Conservation (phyloP, 768 basidiomycete genomes). For the Tricholoma sp. region DNA sequence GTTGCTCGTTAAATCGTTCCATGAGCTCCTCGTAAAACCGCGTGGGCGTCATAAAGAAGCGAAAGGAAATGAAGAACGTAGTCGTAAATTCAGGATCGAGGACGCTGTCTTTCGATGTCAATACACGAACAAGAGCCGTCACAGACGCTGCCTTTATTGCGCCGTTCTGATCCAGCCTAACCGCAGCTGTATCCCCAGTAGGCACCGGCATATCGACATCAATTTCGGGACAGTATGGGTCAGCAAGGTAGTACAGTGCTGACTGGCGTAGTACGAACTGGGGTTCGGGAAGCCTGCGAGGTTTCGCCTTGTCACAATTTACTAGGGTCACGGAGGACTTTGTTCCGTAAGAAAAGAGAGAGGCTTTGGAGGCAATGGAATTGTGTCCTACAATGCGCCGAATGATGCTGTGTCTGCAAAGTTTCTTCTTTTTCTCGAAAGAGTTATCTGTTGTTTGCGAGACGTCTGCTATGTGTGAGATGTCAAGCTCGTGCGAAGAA, state of each 20-base stretch:
- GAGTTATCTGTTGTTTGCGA: background rate
- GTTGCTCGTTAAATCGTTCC: slow-evolving; percentile 42
- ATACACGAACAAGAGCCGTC: slow-evolving; percentile 37
- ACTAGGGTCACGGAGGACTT: slow-evolving; percentile 7
- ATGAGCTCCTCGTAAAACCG: slow-evolving; percentile 36
- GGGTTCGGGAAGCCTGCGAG: slow-evolving; percentile 3
- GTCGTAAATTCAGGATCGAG: slow-evolving; percentile 39
- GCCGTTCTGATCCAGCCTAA: slow-evolving; percentile 21
- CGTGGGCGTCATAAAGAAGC: slow-evolving; percentile 53
- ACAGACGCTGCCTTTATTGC: slow-evolving; percentile 30
- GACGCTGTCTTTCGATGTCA: slow-evolving; percentile 37
- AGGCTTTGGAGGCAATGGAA: slow-evolving; percentile 5
- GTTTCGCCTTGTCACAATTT: background rate
- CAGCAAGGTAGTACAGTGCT: slow-evolving; percentile 18
- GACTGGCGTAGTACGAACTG: slow-evolving; percentile 22
- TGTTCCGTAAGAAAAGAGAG: slow-evolving; percentile 5
- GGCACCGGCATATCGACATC: slow-evolving; percentile 24
- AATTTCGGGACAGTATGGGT: slow-evolving; percentile 20
- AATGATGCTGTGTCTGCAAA: slow-evolving; percentile 10
- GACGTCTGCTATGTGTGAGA: background rate
- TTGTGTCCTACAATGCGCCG: slow-evolving; percentile 12
- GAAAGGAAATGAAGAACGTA: slow-evolving; percentile 68
- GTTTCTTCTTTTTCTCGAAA: slow-evolving; percentile 3
- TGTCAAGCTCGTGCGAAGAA: background rate
- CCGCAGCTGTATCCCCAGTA: slow-evolving; percentile 14